phyloP scores from a whole-genome alignment of 805 yeast genomes.

The Suhomyces xylopsoci region DNA sequence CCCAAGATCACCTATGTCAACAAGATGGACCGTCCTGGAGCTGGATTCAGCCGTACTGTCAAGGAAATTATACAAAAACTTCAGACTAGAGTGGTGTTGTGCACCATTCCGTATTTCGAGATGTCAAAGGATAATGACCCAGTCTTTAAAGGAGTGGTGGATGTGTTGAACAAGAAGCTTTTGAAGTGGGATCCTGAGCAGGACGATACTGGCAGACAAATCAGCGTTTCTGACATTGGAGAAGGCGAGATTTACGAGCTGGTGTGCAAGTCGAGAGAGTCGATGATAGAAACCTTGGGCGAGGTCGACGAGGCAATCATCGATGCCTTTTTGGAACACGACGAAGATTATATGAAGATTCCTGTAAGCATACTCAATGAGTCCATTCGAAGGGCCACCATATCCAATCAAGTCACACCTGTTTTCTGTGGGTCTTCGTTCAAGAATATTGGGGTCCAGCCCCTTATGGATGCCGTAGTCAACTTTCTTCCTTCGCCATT shows the following conservation, averaged over 20 bases:
- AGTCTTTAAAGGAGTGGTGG: constrained; percentile 68
- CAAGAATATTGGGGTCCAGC: constrained; percentile 91
- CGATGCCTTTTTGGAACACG: constrained; percentile 68
- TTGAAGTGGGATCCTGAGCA: constrained; percentile 46
- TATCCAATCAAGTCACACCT: constrained; percentile 61
- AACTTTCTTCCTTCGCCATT: constrained; percentile 80
- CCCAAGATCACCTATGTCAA: constrained; percentile 83
- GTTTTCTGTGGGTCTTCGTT: constrained; percentile 93
- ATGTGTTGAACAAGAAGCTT: constrained; percentile 61
- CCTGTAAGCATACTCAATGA: constrained; percentile 50
- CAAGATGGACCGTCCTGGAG: constrained; percentile 96
- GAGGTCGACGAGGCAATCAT: constrained; percentile 78
- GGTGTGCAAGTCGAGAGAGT: constrained; percentile 57
- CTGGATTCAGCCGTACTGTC: constrained; percentile 89
- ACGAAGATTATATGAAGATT: constrained; percentile 68
- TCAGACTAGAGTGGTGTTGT: constrained; percentile 66
- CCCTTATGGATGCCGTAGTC: constrained; percentile 79
- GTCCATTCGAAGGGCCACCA: constrained; percentile 64
- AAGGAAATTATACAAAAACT: constrained; percentile 76
- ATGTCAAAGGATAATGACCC: constrained; percentile 27
- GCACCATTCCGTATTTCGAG: constrained; percentile 75
- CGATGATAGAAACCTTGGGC: constrained; percentile 79
- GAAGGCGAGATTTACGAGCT: constrained; percentile 39
- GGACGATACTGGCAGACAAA: constrained; percentile 49
- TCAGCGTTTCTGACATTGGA: constrained; percentile 43